Conservation (phyloP, 2,329 filamentous ascomycete genomes). For the Fusarium nygamai region DNA sequence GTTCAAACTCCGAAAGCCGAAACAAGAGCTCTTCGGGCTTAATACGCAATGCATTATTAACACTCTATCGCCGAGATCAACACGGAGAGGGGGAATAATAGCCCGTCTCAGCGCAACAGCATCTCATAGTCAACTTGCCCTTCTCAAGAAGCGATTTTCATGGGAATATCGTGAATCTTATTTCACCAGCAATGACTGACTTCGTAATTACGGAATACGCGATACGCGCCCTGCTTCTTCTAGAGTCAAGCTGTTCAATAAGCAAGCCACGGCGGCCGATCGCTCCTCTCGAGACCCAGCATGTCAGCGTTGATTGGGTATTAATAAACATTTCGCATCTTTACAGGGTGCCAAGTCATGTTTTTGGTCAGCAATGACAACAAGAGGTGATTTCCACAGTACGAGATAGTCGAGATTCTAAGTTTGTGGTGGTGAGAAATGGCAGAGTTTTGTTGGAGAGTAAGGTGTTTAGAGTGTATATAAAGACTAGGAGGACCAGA, state of each 20-base stretch:
- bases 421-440: neutral
- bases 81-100: neutral
- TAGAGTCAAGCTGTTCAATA: neutral
- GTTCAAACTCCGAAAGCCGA: neutral
- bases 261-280: neutral
- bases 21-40: neutral
- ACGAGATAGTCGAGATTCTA: neutral
- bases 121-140: neutral
- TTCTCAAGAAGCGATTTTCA: neutral
- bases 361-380: conserved; percentile 1
- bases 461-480: neutral
- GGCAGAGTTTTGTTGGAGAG: neutral
- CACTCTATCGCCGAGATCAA: neutral
- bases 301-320: neutral
- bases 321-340: neutral
- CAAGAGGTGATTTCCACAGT: neutral
- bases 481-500: neutral
- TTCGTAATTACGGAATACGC: neutral
- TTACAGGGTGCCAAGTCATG: neutral
- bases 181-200: neutral
- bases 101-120: neutral
- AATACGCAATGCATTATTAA: neutral
- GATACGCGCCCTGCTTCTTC: neutral
- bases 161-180: neutral
- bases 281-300: neutral